These are phyloP conservation scores for Claviceps sorghi DNA, from an alignment of 2,329 filamentous ascomycete genomes.

Conservation along the genomic window DNA sequence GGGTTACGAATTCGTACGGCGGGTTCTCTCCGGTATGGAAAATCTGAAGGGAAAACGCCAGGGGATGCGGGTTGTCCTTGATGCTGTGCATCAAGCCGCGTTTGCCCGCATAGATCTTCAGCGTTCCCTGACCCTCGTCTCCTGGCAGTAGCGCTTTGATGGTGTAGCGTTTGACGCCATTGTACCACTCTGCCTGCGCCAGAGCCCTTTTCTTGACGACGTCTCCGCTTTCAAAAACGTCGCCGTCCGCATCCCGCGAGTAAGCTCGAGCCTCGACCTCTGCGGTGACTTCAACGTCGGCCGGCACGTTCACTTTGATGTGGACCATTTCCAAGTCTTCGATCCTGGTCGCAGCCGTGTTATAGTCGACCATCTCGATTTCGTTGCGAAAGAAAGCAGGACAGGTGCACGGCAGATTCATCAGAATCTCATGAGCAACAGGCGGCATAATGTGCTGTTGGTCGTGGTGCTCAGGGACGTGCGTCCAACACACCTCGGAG, in stretches of 20 bases:
- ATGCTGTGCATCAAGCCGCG: constrained; percentile 94
- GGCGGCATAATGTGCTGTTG: constrained; percentile 91
- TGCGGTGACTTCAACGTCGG: constrained; percentile 80
- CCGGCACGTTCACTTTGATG: constrained; percentile 71
- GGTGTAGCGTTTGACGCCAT: constrained; percentile 77
- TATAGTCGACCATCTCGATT: constrained; percentile 73
- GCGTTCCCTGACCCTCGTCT: constrained; percentile 73
- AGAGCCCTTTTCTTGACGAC: constrained; percentile 72
- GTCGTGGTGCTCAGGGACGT: constrained; percentile 71
- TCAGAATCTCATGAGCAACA: constrained; percentile 68
- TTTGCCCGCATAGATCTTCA: constrained; percentile 90
- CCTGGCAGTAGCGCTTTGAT: constrained; percentile 84
- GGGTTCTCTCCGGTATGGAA: constrained; percentile 87
- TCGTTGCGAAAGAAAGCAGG: constrained; percentile 76
- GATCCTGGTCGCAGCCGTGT: constrained; percentile 71
- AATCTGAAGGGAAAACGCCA: constrained; percentile 81
- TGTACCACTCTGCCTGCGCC: constrained; percentile 82
- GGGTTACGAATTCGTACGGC: constrained; percentile 78
- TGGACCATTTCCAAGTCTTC: constrained; percentile 92
- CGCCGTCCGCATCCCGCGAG: constrained; percentile 71
- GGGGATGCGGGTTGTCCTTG: constrained; percentile 84
- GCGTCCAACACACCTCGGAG: constrained; percentile 85
- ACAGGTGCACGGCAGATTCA: constrained; percentile 74
- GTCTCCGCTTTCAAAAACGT: constrained; percentile 86
- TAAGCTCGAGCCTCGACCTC: constrained; percentile 80